These are phyloP conservation scores for Melanogaster broomeanus DNA, from an alignment of 768 basidiomycete genomes.

Conservation along the genomic window DNA sequence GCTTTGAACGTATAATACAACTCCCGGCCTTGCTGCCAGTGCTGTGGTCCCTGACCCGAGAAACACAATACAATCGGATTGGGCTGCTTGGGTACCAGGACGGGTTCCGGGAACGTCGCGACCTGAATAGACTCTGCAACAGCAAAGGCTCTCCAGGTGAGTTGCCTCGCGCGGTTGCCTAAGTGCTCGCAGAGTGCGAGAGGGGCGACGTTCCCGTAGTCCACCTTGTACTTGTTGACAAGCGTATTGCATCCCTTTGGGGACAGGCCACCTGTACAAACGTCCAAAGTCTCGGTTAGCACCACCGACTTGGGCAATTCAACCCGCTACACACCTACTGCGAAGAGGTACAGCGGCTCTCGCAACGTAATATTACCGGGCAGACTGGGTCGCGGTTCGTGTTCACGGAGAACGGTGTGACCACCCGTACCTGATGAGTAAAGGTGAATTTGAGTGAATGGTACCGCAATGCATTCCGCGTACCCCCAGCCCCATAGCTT, in stretches of 20 bases:
- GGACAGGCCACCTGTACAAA: neutral
- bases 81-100: slow-evolving; percentile 24
- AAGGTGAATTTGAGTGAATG: neutral
- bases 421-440: neutral
- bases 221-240: neutral
- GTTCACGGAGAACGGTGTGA: neutral
- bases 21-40: slow-evolving; percentile 39
- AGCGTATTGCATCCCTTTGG: neutral
- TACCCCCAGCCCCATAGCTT: slow-evolving; percentile 12
- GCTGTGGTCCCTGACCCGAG: slow-evolving; percentile 43
- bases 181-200: neutral
- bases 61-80: slow-evolving; percentile 40
- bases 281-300: neutral
- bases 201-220: neutral
- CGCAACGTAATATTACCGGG: neutral
- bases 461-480: neutral
- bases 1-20: slow-evolving; percentile 34
- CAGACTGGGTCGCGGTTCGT: neutral
- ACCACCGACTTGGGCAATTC: neutral
- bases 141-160: slow-evolving; percentile 34
- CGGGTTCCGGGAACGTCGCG: slow-evolving; percentile 27
- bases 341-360: neutral
- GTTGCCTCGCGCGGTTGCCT: slow-evolving; percentile 34
- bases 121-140: slow-evolving; percentile 4
- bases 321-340: neutral